phyloP scores from a whole-genome alignment of 78 protist genomes.

The Dictyostelium citrinum region DNA sequence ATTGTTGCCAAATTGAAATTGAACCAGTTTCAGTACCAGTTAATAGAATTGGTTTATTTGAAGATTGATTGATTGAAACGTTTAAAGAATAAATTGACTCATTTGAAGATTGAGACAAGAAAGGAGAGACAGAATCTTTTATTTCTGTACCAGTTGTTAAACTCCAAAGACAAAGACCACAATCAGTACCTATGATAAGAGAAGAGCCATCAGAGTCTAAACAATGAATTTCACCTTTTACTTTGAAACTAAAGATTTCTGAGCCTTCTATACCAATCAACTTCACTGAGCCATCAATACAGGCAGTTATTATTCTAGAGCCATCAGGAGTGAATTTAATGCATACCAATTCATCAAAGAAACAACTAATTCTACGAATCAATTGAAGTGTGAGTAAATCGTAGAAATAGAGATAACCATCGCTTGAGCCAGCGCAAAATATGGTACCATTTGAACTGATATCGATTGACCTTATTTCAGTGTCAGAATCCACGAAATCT shows the following conservation, averaged over 20 bases:
- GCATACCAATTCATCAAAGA: not conserved
- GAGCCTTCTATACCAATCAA: conserved; percentile 66
- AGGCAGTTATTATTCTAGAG: not conserved
- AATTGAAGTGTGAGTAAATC: conserved; percentile 21
- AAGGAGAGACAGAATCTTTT: conserved; percentile 2
- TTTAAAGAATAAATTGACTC: conserved; percentile 34
- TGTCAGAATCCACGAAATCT: conserved; percentile 74
- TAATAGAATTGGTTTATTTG: not conserved
- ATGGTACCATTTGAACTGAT: conserved; percentile 56
- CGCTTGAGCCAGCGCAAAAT: conserved; percentile 57
- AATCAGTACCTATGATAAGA: conserved; percentile 19
- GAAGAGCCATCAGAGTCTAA: conserved; percentile 57
- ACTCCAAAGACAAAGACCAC: conserved; percentile 51
- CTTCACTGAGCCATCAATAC: conserved; percentile 5
- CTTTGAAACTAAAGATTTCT: conserved; percentile 25
- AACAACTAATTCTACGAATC: not conserved
- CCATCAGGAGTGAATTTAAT: conserved; percentile 63
- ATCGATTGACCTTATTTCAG: conserved; percentile 64
- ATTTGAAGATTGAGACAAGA: not conserved
- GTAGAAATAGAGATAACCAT: conserved; percentile 33
- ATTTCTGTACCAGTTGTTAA: conserved; percentile 59
- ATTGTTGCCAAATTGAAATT: conserved; percentile 17
- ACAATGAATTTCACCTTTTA: conserved; percentile 30
- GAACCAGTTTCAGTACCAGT: conserved; percentile 49
- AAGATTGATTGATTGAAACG: not conserved